These are phyloP conservation scores for Didymella segeticola DNA, from an alignment of 2,329 filamentous ascomycete species.

Conservation along the genomic window DNA sequence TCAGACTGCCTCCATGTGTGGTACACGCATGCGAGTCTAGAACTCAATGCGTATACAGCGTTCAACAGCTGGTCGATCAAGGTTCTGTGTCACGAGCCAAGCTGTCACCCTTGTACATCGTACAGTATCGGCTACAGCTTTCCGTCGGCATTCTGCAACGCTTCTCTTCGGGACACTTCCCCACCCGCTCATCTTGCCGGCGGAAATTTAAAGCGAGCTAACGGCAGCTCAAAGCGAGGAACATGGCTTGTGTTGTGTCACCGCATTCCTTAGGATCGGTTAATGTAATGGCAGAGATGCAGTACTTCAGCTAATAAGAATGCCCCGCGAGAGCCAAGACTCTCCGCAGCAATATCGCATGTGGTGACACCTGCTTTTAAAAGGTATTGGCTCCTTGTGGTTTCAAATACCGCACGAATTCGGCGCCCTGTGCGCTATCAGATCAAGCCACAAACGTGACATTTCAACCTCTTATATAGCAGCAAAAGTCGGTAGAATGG, in stretches of 20 bases:
- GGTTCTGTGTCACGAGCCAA: neutral
- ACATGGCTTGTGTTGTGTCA: neutral
- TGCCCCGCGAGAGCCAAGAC: neutral
- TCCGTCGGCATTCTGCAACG: neutral
- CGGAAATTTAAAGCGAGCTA: neutral
- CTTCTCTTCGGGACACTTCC: neutral
- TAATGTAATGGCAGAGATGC: neutral
- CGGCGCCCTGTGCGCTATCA: no score
- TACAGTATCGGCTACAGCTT: neutral
- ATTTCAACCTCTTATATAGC: no score
- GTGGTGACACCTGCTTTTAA: neutral
- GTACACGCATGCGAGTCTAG: neutral
- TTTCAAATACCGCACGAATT: no score
- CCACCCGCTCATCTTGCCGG: neutral
- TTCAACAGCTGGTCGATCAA: neutral
- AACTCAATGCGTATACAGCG: neutral
- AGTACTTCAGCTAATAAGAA: neutral
- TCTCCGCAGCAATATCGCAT: neutral
- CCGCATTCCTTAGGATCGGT: neutral
- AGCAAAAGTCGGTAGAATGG: no score
- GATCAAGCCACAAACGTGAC: neutral
- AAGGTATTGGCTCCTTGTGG: no score
- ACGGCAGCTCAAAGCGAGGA: neutral
- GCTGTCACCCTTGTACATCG: neutral
- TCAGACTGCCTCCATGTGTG: neutral